Evolutionary conservation across 2,329 filamentous ascomycete genomes (phyloP).

Genomic region (Neodidymelliopsis sp.): DNA sequence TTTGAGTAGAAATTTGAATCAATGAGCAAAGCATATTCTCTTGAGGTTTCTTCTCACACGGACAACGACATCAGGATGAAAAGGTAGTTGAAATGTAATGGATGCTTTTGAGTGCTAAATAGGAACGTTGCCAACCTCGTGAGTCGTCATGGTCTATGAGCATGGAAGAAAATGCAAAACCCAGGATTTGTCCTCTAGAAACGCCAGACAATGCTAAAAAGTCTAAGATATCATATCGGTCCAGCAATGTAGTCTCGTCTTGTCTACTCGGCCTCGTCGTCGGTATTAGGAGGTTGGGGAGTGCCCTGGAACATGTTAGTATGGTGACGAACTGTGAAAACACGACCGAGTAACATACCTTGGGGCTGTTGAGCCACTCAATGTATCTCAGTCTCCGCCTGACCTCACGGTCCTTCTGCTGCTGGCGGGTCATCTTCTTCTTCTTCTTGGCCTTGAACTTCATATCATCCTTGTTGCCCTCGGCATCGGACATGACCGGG

Average conservation of each 20-base stretch:
- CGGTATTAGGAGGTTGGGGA: constrained; percentile 50
- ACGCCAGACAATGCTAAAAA: constrained; percentile 27
- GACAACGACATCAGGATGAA: no score
- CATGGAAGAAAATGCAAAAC: constrained; percentile 11
- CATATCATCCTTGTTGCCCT: constrained; percentile 77
- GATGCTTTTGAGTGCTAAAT: constrained; percentile 21
- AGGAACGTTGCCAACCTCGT: constrained; percentile 19
- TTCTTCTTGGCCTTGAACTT: constrained; percentile 94
- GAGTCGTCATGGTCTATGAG: constrained; percentile 20
- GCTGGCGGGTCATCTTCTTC: constrained; percentile 98
- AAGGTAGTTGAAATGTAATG: neutral
- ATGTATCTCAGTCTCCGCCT: constrained; percentile 85
- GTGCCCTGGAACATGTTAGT: constrained; percentile 46
- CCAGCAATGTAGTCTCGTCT: constrained; percentile 9
- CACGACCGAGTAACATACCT: constrained; percentile 37
- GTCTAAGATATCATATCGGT: constrained; percentile 27
- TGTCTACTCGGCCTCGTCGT: constrained; percentile 50
- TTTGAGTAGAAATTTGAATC: no score
- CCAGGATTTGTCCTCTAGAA: constrained; percentile 20
- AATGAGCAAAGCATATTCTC: no score
- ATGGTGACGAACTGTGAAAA: neutral
- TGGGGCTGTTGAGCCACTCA: constrained; percentile 77
- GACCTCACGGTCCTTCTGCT: constrained; percentile 91
- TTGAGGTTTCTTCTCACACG: no score
- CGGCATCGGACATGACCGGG: constrained; percentile 80